Evolutionary conservation across 1,284 basidiomycete genomes (phyloP).

Genomic region (Mycena citricolor): DNA sequence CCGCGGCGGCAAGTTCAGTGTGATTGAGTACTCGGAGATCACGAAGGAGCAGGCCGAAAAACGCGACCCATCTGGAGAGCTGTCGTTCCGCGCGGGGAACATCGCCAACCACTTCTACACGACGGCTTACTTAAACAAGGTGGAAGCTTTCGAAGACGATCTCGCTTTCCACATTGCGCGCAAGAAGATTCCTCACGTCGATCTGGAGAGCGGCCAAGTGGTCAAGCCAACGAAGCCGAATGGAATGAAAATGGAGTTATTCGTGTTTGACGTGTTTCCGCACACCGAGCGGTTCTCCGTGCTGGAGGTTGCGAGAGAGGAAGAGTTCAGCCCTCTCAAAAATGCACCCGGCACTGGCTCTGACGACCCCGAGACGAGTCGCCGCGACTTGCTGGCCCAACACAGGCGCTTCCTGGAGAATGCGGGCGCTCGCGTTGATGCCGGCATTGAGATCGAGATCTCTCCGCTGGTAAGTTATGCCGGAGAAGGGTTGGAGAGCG

Average conservation of each 20-base stretch:
- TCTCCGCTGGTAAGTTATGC: slow-evolving; percentile 88
- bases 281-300: slow-evolving; percentile 84
- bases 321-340: slow-evolving; percentile 97
- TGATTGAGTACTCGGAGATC: slow-evolving; percentile 98
- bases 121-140: slow-evolving; percentile 76
- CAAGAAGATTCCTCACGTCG: slow-evolving; percentile 93
- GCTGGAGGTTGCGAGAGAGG: slow-evolving; percentile 83
- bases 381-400: slow-evolving; percentile 88
- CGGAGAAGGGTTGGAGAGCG: slow-evolving; percentile 85
- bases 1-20: slow-evolving; percentile 80
- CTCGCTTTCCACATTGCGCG: slow-evolving; percentile 98
- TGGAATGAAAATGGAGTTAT: slow-evolving; percentile 99
- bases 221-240: slow-evolving; percentile 90
- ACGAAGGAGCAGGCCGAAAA: slow-evolving; percentile 82
- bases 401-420: slow-evolving; percentile 81
- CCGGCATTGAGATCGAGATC: slow-evolving; percentile 84
- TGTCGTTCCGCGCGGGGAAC: slow-evolving; percentile 93
- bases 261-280: slow-evolving; percentile 99
- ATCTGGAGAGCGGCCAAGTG: slow-evolving; percentile 59
- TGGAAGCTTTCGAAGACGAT: slow-evolving; percentile 83
- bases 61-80: slow-evolving; percentile 70
- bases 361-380: slow-evolving; percentile 91
- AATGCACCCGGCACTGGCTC: slow-evolving; percentile 94
- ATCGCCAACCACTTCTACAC: slow-evolving; percentile 99
- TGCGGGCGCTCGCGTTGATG: slow-evolving; percentile 74